Percentiles rank a stretch among this genome's conserved stretches.
These are phyloP conservation scores for Penicillium verhagenii DNA, from an alignment of 495 filamentous ascomycete genomes.

Conservation along the genomic window DNA sequence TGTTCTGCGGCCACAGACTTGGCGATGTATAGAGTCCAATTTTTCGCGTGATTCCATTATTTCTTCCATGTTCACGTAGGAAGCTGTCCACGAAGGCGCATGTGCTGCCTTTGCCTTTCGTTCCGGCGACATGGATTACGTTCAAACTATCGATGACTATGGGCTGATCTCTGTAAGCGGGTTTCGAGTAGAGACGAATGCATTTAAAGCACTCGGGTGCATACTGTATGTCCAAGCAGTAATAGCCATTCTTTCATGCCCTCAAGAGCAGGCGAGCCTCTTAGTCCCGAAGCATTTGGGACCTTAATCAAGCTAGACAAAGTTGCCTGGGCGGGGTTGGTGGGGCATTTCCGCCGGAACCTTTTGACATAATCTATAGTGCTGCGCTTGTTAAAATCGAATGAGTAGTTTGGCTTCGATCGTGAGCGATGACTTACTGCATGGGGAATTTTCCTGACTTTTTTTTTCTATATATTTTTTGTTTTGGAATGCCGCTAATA, in stretches of 20 bases:
- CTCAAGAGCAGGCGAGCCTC: constrained; percentile 20
- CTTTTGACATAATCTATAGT: not conserved
- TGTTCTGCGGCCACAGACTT: constrained; percentile 60
- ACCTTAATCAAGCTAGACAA: not conserved
- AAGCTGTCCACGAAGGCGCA: constrained; percentile 40
- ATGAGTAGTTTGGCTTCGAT: not conserved
- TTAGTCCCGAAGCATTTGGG: not conserved
- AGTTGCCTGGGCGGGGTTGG: not conserved
- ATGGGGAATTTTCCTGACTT: no score
- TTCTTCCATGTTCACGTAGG: constrained; percentile 32
- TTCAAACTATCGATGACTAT: constrained; percentile 32
- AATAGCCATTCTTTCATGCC: constrained; percentile 32
- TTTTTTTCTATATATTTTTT: no score
- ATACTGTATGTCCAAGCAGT: constrained; percentile 29
- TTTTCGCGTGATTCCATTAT: constrained; percentile 35
- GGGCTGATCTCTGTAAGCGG: constrained; percentile 14
- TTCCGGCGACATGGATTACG: constrained; percentile 74
- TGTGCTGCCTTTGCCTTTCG: constrained; percentile 72
- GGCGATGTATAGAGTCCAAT: constrained; percentile 79
- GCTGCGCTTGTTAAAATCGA: not conserved
- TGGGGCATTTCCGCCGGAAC: not conserved
- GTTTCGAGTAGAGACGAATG: no score
- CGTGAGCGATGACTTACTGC: no score
- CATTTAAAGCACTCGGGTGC: not conserved
- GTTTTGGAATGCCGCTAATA: no score